These are phyloP conservation scores for Primulina eburnea DNA, from an alignment of 257 asterid species.

Conservation along the genomic window DNA sequence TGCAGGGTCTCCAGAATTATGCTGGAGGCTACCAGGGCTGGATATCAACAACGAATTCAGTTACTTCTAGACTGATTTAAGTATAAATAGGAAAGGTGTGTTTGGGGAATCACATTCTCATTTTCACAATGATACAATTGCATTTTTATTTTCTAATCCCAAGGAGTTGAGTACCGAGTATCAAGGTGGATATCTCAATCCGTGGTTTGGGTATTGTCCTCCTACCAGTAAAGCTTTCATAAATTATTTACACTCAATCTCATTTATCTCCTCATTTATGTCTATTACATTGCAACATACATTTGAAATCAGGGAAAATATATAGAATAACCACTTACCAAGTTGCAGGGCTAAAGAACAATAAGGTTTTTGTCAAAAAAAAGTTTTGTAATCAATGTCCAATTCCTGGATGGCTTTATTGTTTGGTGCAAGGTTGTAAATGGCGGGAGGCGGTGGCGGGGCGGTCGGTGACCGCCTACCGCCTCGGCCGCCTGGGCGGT, in stretches of 20 bases:
- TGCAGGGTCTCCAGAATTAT: not conserved
- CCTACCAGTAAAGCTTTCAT: not conserved
- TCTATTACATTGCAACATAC: not conserved
- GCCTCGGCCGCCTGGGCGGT: too few relatives aligned
- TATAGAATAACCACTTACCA: not conserved
- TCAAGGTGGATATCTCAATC: not conserved
- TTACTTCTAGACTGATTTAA: too few relatives aligned
- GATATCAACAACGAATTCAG: not conserved
- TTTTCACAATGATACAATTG: not conserved
- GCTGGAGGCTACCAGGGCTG: not conserved
- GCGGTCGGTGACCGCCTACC: too few relatives aligned
- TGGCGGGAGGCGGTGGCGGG: too few relatives aligned
- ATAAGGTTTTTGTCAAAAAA: too few relatives aligned
- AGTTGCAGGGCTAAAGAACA: not conserved
- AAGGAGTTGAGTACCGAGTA: not conserved
- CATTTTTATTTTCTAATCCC: not conserved
- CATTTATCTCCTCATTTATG: not conserved
- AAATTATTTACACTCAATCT: not conserved
- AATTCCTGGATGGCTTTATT: conserved; percentile 17
- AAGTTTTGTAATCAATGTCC: not conserved
- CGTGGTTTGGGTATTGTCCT: not conserved
- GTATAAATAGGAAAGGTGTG: too few relatives aligned
- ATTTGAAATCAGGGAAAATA: not conserved
- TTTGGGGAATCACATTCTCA: too few relatives aligned
- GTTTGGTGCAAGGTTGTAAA: too few relatives aligned